Conservation (phyloP, 768 basidiomycete genomes). For the Rhodotorula babjevae region DNA sequence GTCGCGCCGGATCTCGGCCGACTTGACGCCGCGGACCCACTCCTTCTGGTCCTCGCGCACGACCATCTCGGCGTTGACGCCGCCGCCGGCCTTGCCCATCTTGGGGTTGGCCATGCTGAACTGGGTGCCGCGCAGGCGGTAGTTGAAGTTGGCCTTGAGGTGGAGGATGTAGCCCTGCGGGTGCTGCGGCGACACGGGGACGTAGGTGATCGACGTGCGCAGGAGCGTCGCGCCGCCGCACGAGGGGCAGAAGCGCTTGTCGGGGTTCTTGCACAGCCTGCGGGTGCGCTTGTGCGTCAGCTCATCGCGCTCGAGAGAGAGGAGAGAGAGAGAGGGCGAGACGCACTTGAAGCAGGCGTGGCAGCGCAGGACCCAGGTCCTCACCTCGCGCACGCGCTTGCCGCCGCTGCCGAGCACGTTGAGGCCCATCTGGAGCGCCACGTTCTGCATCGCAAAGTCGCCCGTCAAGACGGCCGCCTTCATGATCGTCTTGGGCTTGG, state of each 20-base stretch:
- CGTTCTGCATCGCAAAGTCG: conserved; percentile 99
- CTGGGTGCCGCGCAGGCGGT: conserved; percentile 80
- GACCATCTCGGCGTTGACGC: conserved; percentile 71
- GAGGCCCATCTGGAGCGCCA: conserved; percentile 87
- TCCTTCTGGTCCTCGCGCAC: conserved; percentile 88
- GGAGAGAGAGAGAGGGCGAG: not conserved
- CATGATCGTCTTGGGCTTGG: conserved; percentile 45
- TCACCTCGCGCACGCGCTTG: conserved; percentile 79
- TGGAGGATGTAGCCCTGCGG: conserved; percentile 70
- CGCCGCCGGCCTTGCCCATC: conserved; percentile 62
- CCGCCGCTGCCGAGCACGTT: conserved; percentile 85
- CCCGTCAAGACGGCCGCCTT: conserved; percentile 90
- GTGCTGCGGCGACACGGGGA: conserved; percentile 47
- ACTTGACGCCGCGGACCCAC: conserved; percentile 76
- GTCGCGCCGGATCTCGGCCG: conserved; percentile 64
- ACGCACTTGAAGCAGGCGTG: conserved; percentile 99
- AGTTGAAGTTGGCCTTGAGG: conserved; percentile 93
- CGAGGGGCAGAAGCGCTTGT: conserved; percentile 93
- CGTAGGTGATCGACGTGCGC: conserved; percentile 77
- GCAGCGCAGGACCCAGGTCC: conserved; percentile 92
- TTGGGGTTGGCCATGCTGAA: conserved; percentile 90
- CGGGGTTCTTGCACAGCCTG: conserved; percentile 91
- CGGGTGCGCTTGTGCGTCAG: not conserved
- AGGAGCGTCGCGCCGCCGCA: conserved; percentile 81
- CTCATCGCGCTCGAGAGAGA: no score